Evolutionary conservation across 2,329 filamentous ascomycete species (phyloP).

Genomic region (Massarina eburnea): DNA sequence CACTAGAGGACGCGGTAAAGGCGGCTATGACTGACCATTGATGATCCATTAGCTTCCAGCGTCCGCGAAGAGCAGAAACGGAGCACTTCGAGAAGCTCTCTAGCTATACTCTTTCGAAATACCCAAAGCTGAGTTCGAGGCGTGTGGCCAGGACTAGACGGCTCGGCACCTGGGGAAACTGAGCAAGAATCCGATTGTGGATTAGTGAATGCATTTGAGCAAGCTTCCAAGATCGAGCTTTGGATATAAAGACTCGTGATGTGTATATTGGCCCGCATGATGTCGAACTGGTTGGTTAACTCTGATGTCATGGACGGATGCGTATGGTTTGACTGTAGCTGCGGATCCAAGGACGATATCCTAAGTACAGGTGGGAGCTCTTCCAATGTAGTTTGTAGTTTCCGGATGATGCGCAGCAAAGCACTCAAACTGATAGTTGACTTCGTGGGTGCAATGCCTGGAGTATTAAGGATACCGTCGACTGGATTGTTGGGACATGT

Average conservation of each 20-base stretch:
- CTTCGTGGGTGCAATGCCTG: constrained; percentile 1
- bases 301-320: neutral
- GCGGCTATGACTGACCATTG: constrained; percentile 9
- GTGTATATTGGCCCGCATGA: constrained; percentile 18
- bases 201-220: constrained; percentile 13
- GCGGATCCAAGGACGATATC: constrained; percentile 11
- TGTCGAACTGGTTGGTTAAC: constrained; percentile 13
- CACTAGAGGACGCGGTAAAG: neutral
- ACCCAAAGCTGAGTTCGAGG: constrained; percentile 16
- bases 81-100: constrained; percentile 16
- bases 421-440: constrained; percentile 12
- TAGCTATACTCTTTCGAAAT: constrained; percentile 17
- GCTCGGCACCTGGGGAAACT: constrained; percentile 8
- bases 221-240: constrained; percentile 16
- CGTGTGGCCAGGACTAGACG: constrained; percentile 4
- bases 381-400: constrained; percentile 11
- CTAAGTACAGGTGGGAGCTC: constrained; percentile 12
- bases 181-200: constrained; percentile 1
- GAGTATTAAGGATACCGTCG: neutral
- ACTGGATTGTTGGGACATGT: constrained; percentile 6
- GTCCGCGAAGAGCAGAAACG: constrained; percentile 15
- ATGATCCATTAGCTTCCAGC: constrained; percentile 16
- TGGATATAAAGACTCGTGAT: constrained; percentile 20
- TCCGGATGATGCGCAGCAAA: constrained; percentile 15
- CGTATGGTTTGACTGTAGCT: constrained; percentile 2